Percentiles rank a stretch among this genome's conserved stretches.
phyloP scores from a whole-genome alignment of 768 basidiomycete species.

The Rhodotorula kratochvilovae region DNA sequence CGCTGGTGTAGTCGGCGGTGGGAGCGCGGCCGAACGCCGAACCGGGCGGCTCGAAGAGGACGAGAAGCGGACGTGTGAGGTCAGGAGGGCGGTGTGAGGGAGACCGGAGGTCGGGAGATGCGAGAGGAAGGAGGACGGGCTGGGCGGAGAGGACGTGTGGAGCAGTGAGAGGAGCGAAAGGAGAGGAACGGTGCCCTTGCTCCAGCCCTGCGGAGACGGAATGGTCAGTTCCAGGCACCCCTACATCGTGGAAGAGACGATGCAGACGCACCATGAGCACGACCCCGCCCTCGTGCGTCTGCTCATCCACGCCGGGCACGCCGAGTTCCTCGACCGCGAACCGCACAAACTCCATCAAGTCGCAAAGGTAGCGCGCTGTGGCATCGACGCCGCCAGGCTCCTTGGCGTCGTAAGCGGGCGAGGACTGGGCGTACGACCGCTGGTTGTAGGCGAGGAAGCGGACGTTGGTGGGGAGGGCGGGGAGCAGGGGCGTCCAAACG shows the following conservation, averaged over 20 bases:
- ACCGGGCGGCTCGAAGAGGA: conserved; percentile 35
- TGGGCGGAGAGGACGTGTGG: neutral
- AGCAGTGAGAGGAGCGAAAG: conserved; percentile 34
- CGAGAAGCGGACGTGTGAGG: neutral
- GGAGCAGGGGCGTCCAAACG: conserved; percentile 32
- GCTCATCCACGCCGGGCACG: neutral
- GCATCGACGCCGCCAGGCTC: conserved; percentile 19
- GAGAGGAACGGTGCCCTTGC: conserved; percentile 34
- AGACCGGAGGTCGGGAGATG: neutral
- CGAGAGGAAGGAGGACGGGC: conserved; percentile 5
- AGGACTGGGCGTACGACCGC: conserved; percentile 24
- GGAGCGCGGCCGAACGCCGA: conserved; percentile 24
- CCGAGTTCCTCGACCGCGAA: conserved; percentile 15
- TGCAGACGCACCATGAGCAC: conserved; percentile 20
- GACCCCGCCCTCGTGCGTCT: conserved; percentile 9
- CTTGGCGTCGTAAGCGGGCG: neutral
- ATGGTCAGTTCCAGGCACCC: too few species aligned
- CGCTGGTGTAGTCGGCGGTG: conserved; percentile 22
- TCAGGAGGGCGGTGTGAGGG: neutral
- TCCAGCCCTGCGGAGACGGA: conserved; percentile 23
- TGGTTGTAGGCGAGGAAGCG: conserved; percentile 37
- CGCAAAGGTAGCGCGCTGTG: conserved; percentile 21
- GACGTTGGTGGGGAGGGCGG: conserved; percentile 9
- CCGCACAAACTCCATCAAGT: conserved; percentile 28
- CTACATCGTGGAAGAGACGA: too few species aligned